Conservation (phyloP, 495 filamentous ascomycete species). For the Podospora pseudoanserina region DNA sequence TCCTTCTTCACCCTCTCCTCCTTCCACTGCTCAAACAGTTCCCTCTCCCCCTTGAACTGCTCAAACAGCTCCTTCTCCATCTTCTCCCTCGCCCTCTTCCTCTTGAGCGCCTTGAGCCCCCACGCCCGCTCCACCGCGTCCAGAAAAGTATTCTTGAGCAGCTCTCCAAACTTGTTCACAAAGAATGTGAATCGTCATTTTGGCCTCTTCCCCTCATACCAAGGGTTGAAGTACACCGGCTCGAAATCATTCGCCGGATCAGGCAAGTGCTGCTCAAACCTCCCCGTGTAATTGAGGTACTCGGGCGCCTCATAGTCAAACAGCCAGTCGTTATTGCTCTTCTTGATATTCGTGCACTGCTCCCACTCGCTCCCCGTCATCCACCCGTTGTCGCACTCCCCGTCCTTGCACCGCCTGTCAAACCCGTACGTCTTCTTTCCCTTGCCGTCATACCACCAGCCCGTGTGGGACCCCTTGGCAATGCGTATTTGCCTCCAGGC, state of each 20-base stretch:
- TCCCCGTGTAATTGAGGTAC: conserved; percentile 11
- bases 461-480: conserved; percentile 16
- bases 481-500: conserved; percentile 23
- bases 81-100: not conserved
- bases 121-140: not conserved
- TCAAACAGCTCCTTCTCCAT: not conserved
- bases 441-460: conserved; percentile 18
- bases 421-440: conserved; percentile 17
- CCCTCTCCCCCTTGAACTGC: no score
- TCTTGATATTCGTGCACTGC: conserved; percentile 19
- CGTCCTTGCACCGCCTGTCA: conserved; percentile 14
- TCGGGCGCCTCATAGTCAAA: conserved; percentile 9
- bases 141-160: not conserved
- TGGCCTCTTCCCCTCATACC: conserved; percentile 16
- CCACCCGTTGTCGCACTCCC: conserved; percentile 26
- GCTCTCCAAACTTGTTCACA: not conserved
- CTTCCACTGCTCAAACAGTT: not conserved
- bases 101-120: not conserved
- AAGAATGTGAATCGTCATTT: not conserved
- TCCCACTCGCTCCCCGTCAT: conserved; percentile 12
- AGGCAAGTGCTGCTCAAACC: conserved; percentile 8
- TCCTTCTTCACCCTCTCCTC: not conserved
- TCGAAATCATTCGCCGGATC: conserved; percentile 3
- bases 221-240: conserved; percentile 11
- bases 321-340: conserved; percentile 10